Conservation (phyloP, 495 filamentous ascomycete genomes). For the Xylaria bambusicola region DNA sequence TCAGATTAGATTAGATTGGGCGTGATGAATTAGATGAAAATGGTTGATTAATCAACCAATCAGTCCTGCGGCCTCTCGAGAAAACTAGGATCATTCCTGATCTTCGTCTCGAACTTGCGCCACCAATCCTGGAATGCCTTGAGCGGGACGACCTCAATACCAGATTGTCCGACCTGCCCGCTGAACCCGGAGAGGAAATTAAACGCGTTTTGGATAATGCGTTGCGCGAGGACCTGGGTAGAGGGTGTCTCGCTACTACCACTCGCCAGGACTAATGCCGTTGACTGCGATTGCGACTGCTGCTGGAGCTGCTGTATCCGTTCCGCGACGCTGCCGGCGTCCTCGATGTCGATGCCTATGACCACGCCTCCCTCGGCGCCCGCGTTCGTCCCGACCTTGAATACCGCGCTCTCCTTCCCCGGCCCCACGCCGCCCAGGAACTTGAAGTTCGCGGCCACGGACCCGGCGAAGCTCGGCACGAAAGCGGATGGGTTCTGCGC, state of each 20-base stretch:
- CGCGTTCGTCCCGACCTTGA: conserved; percentile 55
- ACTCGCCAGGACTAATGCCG: background rate
- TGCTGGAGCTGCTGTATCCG: conserved; percentile 63
- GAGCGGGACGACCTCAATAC: conserved; percentile 82
- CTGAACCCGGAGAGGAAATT: conserved; percentile 93
- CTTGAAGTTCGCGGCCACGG: conserved; percentile 57
- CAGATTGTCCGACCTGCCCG: conserved; percentile 48
- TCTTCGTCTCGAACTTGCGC: conserved; percentile 88
- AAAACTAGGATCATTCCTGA: conserved; percentile 85
- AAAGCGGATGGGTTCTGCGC: conserved; percentile 45
- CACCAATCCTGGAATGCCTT: conserved; percentile 96
- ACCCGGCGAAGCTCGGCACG: conserved; percentile 16
- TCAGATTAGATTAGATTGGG: too few species aligned
- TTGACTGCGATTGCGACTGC: conserved; percentile 30
- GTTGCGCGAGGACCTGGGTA: conserved; percentile 80
- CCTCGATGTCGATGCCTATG: conserved; percentile 84
- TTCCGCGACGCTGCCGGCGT: conserved; percentile 65
- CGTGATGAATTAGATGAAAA: too few species aligned
- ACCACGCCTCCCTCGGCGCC: conserved; percentile 45
- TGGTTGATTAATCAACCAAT: conserved; percentile 21
- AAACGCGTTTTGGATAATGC: conserved; percentile 96
- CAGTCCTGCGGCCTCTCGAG: conserved; percentile 75
- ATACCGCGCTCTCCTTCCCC: conserved; percentile 87
- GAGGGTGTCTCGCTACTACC: conserved; percentile 36
- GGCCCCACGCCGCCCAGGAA: conserved; percentile 86